Conservation (phyloP, 305 asterid species). For the Withania somnifera region DNA sequence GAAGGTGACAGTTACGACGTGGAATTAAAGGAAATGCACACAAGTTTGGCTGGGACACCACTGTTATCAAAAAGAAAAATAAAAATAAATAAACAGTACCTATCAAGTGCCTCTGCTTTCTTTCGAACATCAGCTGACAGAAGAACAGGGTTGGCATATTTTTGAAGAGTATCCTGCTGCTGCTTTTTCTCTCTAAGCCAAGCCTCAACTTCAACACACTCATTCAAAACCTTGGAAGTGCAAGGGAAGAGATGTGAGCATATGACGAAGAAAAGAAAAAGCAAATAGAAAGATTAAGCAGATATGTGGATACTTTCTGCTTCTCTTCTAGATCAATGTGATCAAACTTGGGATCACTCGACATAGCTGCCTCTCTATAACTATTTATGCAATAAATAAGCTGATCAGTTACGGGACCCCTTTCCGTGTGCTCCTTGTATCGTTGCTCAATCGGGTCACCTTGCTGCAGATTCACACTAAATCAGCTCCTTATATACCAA, state of each 20-base stretch:
- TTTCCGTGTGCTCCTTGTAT: constrained; percentile 61
- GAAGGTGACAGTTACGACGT: background rate
- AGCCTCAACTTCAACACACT: constrained; percentile 74
- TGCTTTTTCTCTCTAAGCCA: constrained; percentile 82
- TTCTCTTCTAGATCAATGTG: constrained; percentile 78
- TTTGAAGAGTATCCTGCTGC: constrained; percentile 76
- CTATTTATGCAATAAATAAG: constrained; percentile 56
- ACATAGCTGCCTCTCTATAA: constrained; percentile 76
- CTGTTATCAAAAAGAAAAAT: background rate
- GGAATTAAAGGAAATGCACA: too few species aligned
- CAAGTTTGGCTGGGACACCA: too few species aligned
- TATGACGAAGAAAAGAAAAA: background rate
- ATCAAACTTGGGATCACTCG: constrained; percentile 65
- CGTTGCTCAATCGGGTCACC: constrained; percentile 92
- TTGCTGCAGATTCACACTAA: constrained; percentile 39
- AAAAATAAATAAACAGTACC: constrained; percentile 27
- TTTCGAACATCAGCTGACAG: constrained; percentile 61
- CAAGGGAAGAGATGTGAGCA: background rate
- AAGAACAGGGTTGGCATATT: constrained; percentile 52
- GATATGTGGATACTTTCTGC: constrained; percentile 33
- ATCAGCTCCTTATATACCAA: background rate
- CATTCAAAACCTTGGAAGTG: constrained; percentile 49
- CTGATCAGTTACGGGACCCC: constrained; percentile 65
- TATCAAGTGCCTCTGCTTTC: constrained; percentile 77
- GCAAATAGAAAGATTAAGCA: background rate